Evolutionary conservation across 371 early-diverging fungal species (phyloP).

Genomic region (Massospora cicadina): DNA sequence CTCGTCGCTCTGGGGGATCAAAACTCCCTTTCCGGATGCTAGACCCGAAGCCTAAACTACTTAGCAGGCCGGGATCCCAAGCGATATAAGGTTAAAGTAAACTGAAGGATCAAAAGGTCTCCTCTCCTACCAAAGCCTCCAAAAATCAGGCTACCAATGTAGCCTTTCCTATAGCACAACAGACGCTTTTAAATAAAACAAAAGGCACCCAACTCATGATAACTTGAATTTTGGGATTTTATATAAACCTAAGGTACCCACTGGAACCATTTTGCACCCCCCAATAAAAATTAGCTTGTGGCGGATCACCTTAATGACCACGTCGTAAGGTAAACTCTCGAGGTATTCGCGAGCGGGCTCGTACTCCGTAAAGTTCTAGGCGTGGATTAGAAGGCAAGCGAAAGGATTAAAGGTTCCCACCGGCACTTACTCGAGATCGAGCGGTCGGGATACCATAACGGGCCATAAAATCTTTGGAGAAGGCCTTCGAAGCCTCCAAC

Average conservation of each 20-base stretch:
- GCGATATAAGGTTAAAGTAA: too few relatives aligned
- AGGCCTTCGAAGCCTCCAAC: constrained; percentile 95
- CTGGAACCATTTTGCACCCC: too few relatives aligned
- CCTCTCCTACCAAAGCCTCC: too few relatives aligned
- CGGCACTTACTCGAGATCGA: constrained; percentile 40
- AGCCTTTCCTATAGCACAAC: too few relatives aligned
- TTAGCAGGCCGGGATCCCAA: too few relatives aligned
- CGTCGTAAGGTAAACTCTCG: constrained; percentile 31
- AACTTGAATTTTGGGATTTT: too few relatives aligned
- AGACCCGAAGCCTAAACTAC: constrained; percentile 91
- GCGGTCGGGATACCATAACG: constrained; percentile 92
- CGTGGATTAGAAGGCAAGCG: neutral
- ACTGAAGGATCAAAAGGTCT: too few relatives aligned
- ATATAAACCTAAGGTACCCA: too few relatives aligned
- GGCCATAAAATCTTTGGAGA: constrained; percentile 94
- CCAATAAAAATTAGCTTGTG: too few relatives aligned
- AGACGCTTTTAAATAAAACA: too few relatives aligned
- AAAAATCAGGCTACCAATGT: too few relatives aligned
- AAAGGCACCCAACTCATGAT: too few relatives aligned
- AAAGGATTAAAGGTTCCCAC: neutral
- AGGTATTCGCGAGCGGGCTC: constrained; percentile 58
- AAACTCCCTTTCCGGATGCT: constrained; percentile 94
- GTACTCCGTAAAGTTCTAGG: constrained; percentile 66
- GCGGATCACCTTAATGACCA: constrained; percentile 63
- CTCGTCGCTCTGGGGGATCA: constrained; percentile 67